Percentiles rank a stretch among this genome's conserved stretches.
Evolutionary conservation across 768 basidiomycete genomes (phyloP).

Genomic region (Hygrocybe coccinea): DNA sequence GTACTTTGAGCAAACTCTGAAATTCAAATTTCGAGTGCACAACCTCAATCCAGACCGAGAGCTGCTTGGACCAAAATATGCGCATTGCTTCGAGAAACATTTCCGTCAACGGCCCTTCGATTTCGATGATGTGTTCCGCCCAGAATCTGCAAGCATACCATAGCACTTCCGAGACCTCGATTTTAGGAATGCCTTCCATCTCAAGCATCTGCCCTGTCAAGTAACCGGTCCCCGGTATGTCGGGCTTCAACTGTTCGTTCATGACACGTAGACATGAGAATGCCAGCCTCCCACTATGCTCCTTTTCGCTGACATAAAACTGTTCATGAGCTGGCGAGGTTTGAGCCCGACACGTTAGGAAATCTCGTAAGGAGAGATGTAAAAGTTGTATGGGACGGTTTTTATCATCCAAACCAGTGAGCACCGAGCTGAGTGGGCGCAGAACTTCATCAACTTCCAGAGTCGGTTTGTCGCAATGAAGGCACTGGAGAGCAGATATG

Average conservation of each 20-base stretch:
- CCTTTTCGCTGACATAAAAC: not conserved
- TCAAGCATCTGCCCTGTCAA: not conserved
- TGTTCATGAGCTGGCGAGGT: not conserved
- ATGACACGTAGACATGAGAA: not conserved
- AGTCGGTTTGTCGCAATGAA: not conserved
- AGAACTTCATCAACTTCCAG: not conserved
- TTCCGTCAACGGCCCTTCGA: not conserved
- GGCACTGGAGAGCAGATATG: not conserved
- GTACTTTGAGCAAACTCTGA: not conserved
- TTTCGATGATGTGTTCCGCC: slow-evolving; percentile 4
- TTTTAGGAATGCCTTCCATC: not conserved
- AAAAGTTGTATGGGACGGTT: not conserved
- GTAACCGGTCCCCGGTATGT: not conserved
- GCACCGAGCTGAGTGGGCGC: not conserved
- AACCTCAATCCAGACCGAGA: not conserved
- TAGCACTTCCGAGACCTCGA: slow-evolving; percentile 1
- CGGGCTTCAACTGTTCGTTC: not conserved
- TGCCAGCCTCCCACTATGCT: not conserved
- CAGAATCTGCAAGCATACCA: slow-evolving; percentile 7
- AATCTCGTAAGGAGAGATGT: slow-evolving; percentile 5
- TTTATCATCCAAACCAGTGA: not conserved
- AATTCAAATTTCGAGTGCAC: not conserved
- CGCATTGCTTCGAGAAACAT: not conserved
- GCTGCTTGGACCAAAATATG: not conserved
- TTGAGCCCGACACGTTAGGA: slow-evolving; percentile 1